Percentiles rank a stretch among this genome's conserved stretches.
Conservation (phyloP, 2,329 filamentous ascomycete species). For the Colletotrichum sp. region DNA sequence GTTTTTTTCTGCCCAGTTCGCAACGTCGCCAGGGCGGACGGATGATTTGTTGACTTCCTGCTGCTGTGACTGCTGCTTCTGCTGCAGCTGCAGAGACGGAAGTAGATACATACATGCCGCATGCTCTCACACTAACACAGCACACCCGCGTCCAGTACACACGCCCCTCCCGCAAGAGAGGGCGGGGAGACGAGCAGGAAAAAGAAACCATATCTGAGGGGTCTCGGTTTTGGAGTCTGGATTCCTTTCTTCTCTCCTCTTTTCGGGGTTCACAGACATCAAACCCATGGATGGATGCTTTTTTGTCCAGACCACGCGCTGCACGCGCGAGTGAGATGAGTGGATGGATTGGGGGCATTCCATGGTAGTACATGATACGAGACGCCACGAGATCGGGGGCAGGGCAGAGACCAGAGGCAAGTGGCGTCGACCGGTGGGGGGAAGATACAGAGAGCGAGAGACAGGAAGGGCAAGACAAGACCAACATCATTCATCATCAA, state of each 20-base stretch:
- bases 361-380: slow-evolving; percentile 1
- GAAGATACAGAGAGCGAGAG: background rate
- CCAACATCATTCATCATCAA: background rate
- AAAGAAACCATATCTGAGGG: background rate
- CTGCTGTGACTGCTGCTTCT: background rate
- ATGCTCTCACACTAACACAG: background rate
- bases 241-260: background rate
- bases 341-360: background rate
- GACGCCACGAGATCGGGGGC: background rate
- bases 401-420: background rate
- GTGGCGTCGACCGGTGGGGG: slow-evolving; percentile 1
- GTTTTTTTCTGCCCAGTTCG: background rate
- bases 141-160: background rate
- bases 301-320: background rate
- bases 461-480: background rate
- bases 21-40: background rate
- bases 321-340: background rate
- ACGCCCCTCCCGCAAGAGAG: background rate
- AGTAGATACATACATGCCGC: background rate
- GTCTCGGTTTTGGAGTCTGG: background rate
- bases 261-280: background rate
- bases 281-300: background rate
- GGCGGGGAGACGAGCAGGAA: background rate
- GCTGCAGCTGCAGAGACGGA: background rate
- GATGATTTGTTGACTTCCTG: background rate